These are phyloP conservation scores for Candida morakotiae DNA, from an alignment of 805 yeast species.

Conservation along the genomic window DNA sequence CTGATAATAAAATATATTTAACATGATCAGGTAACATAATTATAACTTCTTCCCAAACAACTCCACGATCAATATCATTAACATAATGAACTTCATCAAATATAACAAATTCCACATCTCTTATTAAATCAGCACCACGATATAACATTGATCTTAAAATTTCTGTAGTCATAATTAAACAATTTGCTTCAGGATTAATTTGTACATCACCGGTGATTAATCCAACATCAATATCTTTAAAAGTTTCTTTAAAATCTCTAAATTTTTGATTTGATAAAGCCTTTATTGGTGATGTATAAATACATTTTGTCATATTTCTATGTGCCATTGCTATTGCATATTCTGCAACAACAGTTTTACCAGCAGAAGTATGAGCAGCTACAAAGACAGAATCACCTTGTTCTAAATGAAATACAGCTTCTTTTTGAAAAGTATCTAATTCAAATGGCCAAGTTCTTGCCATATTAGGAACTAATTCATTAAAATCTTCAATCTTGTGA, in stretches of 20 bases:
- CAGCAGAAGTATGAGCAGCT: constrained; percentile 98
- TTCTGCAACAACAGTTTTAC: constrained; percentile 97
- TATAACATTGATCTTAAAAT: constrained; percentile 92
- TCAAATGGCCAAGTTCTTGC: constrained; percentile 95
- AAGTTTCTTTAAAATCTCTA: constrained; percentile 78
- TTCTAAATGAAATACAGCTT: constrained; percentile 92
- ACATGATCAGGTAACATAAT: constrained; percentile 97
- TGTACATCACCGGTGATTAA: constrained; percentile 97
- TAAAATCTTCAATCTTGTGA: constrained; percentile 78
- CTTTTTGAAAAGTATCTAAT: constrained; percentile 91
- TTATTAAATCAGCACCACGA: constrained; percentile 90
- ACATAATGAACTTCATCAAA: constrained; percentile 98
- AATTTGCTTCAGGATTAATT: constrained; percentile 92
- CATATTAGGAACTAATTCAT: constrained; percentile 85
- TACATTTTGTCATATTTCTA: constrained; percentile 93
- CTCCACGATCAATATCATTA: constrained; percentile 95
- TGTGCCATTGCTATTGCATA: constrained; percentile 97
- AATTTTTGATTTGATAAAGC: constrained; percentile 88
- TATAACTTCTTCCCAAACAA: constrained; percentile 98
- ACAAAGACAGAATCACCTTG: constrained; percentile 98
- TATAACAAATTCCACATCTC: constrained; percentile 96
- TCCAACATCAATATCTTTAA: constrained; percentile 84
- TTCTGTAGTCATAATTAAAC: constrained; percentile 97
- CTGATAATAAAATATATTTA: constrained; percentile 84
- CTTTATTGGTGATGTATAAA: constrained; percentile 93